Base-by-base conservation (phyloP, 1,139 yeast species). In the Geotrichum restrictum region DNA sequence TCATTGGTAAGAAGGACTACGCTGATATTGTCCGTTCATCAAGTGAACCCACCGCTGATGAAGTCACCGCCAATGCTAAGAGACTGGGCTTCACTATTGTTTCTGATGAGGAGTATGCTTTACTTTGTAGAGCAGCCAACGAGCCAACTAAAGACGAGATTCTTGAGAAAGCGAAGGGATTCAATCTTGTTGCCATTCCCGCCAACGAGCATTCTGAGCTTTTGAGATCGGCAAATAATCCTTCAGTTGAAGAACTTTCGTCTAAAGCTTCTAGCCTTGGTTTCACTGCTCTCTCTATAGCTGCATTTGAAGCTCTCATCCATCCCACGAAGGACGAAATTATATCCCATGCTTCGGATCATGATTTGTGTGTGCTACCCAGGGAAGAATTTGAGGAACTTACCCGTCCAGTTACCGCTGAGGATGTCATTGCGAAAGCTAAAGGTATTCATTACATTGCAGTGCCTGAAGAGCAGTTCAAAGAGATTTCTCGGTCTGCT, bases 351-450 rank as follows among this genome's bases (percentile, higher is more conserved):
- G 71, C 73, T 11, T 53, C 56, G 13, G 55, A 53, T 13, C 36
- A 27, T 14, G 69, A 66, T 11, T 54, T 66, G 44, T 66, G 68
- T 8, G 69, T 73, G 0, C 53, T 77, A 39, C 54, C 60, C 6
- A 44, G 45, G 16, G 62, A 62, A 7, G 68, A 67, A 38, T 48
- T 36, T 39, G 34, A 45, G 10, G 49, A 49, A 19, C 50, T 39
- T 27, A 40, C 42, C n/a, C 48, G 51, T 5, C 48, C 45, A 6
- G 40, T 42, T 7, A 46, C 54, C 24, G 64, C 57, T 22, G 55
- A 68, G 0, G 67, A 62, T 33, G 49, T 4, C 27, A 49, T n/a
- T 58, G 51, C 14, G 52, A 34, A 32, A 27, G 52, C 54, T 10
- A 44, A 37, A 3, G 45, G 14, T n/a, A 21, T 64, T 16, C 72